Evolutionary conservation across 345 rosid genomes (phyloP).

Genomic region (Geranium rotundifolium): DNA sequence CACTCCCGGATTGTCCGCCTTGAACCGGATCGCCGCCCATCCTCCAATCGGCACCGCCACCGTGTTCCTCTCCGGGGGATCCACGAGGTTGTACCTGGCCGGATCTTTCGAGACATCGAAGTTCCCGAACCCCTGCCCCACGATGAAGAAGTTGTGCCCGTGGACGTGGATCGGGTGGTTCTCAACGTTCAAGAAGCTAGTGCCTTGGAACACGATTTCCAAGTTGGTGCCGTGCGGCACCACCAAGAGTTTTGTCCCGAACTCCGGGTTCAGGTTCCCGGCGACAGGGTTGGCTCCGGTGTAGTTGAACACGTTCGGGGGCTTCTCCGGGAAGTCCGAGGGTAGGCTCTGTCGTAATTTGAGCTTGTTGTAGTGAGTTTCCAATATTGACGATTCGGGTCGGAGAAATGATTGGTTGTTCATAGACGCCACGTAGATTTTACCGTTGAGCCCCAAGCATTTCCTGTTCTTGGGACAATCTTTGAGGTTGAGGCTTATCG

Average conservation of each 20-base stretch:
- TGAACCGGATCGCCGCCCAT: conserved; percentile 56
- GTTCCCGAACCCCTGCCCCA: conserved; percentile 61
- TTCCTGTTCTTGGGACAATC: conserved; percentile 30
- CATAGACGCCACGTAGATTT: conserved; percentile 41
- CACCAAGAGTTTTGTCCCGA: conserved; percentile 31
- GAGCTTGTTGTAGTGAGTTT: conserved; percentile 33
- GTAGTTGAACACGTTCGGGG: conserved; percentile 30
- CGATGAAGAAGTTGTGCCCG: conserved; percentile 56
- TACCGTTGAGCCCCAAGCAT: conserved; percentile 34
- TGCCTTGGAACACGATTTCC: conserved; percentile 57
- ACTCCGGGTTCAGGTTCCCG: conserved; percentile 29
- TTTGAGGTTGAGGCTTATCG: conserved; percentile 43
- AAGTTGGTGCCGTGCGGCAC: conserved; percentile 33
- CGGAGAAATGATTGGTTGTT: conserved; percentile 47
- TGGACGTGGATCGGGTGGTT: conserved; percentile 77
- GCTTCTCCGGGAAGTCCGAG: conserved; percentile 36
- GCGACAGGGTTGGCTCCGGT: conserved; percentile 31
- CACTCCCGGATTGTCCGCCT: conserved; percentile 67
- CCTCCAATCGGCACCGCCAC: conserved; percentile 58
- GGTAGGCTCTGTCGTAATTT: conserved; percentile 12
- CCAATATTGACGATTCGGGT: conserved; percentile 31
- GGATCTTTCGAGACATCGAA: conserved; percentile 36
- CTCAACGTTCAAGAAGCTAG: conserved; percentile 32
- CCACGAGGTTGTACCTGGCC: conserved; percentile 26
- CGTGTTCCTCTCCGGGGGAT: conserved; percentile 61